phyloP scores from a whole-genome alignment of 768 basidiomycete genomes.

The Hygrophorus pudorinus region DNA sequence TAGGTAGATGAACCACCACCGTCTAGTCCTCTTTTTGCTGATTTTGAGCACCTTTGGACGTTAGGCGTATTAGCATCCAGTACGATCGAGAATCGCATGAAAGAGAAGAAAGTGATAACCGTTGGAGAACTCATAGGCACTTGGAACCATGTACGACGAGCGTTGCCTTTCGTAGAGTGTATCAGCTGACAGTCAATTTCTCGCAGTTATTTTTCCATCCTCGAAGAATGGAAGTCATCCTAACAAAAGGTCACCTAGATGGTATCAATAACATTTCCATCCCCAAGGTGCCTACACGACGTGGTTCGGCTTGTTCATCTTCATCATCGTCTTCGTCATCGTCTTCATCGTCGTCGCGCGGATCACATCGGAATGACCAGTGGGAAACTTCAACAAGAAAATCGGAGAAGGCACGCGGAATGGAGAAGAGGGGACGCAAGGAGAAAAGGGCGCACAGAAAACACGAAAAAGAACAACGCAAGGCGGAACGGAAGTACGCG shows the following conservation, averaged over 20 bases:
- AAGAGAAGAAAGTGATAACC: slow-evolving; percentile 22
- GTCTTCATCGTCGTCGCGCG: not conserved
- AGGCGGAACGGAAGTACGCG: not conserved
- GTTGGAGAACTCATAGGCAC: slow-evolving; percentile 32
- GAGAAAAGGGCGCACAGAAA: not conserved
- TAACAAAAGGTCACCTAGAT: slow-evolving; percentile 20
- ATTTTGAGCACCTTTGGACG: no score
- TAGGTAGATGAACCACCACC: slow-evolving; percentile 8
- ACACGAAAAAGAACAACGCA: not conserved
- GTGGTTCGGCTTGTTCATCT: not conserved
- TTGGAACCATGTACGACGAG: slow-evolving; percentile 39
- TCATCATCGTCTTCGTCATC: not conserved
- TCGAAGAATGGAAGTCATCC: slow-evolving; percentile 31
- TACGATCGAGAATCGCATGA: slow-evolving; percentile 22
- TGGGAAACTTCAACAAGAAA: not conserved
- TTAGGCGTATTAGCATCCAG: slow-evolving; percentile 8
- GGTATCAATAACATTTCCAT: not conserved
- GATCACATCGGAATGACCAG: not conserved
- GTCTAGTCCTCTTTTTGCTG: no score
- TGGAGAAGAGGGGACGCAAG: not conserved
- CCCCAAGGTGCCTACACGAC: not conserved
- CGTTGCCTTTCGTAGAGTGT: not conserved
- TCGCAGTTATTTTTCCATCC: slow-evolving; percentile 40
- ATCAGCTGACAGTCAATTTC: not conserved
- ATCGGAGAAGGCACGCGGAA: not conserved